Evolutionary conservation across 768 basidiomycete genomes (phyloP).

Genomic region (Epithele typhae): DNA sequence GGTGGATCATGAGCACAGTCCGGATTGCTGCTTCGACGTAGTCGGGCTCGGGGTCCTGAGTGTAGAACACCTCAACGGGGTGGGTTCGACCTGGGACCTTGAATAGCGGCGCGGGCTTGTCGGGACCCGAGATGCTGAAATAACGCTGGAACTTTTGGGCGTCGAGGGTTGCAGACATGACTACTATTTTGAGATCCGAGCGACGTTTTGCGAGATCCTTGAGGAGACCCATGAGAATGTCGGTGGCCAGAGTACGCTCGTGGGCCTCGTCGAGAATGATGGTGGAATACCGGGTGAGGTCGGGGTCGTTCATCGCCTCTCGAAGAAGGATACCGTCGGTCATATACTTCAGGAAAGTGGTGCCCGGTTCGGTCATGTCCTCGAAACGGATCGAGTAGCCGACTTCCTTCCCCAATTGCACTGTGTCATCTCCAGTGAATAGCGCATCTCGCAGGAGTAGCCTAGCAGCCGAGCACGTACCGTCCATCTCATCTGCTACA

Average conservation of each 20-base stretch:
- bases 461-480: no score
- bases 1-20: slow-evolving; percentile 95
- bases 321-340: slow-evolving; percentile 99
- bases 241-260: slow-evolving; percentile 95
- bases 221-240: slow-evolving; percentile 96
- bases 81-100: slow-evolving; percentile 45
- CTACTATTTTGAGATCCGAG: slow-evolving; percentile 88
- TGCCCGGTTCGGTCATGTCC: slow-evolving; percentile 86
- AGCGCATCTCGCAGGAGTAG: no score
- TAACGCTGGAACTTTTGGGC: slow-evolving; percentile 96
- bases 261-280: slow-evolving; percentile 99
- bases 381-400: slow-evolving; percentile 99
- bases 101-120: slow-evolving; percentile 23
- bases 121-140: slow-evolving; percentile 44
- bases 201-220: slow-evolving; percentile 80
- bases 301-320: slow-evolving; percentile 96
- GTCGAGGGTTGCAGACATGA: slow-evolving; percentile 98
- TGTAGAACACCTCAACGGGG: slow-evolving; percentile 94
- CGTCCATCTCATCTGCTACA: slow-evolving; percentile 99
- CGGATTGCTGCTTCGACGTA: slow-evolving; percentile 97
- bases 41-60: slow-evolving; percentile 88
- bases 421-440: no score
- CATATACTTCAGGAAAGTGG: slow-evolving; percentile 98
- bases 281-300: slow-evolving; percentile 86
- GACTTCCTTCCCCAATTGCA: slow-evolving; percentile 89